Evolutionary conservation across 2,329 filamentous ascomycete species (phyloP).

Genomic region (Kalmusia sp.): DNA sequence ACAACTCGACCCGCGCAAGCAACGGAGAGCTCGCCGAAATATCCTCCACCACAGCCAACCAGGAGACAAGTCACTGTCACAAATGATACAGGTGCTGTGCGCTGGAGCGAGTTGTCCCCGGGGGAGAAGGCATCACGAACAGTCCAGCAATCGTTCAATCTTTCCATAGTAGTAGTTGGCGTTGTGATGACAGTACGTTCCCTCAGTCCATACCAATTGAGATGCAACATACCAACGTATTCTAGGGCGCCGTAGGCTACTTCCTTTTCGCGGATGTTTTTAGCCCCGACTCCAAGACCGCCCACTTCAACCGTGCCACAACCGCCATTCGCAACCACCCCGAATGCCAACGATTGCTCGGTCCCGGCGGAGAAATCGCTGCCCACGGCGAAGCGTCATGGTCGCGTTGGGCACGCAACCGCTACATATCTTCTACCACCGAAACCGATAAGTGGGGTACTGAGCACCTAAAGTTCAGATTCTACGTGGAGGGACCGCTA

Average conservation of each 20-base stretch:
- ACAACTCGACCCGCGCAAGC: constrained; percentile 31
- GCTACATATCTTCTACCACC: constrained; percentile 67
- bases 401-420: constrained; percentile 78
- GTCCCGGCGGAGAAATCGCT: constrained; percentile 74
- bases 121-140: constrained; percentile 83
- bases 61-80: constrained; percentile 80
- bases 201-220: neutral
- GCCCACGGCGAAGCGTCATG: constrained; percentile 82
- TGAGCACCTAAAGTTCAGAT: constrained; percentile 84
- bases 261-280: constrained; percentile 47
- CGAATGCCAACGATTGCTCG: constrained; percentile 75
- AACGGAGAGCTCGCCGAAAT: constrained; percentile 34
- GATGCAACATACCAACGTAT: constrained; percentile 9
- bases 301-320: constrained; percentile 87
- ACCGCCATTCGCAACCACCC: constrained; percentile 77
- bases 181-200: constrained; percentile 73
- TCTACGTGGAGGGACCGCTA: constrained; percentile 80
- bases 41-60: constrained; percentile 52
- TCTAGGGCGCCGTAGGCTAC: constrained; percentile 71
- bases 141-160: constrained; percentile 90
- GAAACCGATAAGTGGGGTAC: constrained; percentile 76
- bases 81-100: constrained; percentile 83
- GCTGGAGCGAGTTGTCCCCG: constrained; percentile 78
- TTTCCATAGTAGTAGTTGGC: constrained; percentile 77
- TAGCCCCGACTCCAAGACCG: constrained; percentile 76